A percentile compares a stretch with the other conserved stretches of the same genome.
phyloP scores from a whole-genome alignment of 352 stramenopile genomes.

The Phytophthora chlamydospora region DNA sequence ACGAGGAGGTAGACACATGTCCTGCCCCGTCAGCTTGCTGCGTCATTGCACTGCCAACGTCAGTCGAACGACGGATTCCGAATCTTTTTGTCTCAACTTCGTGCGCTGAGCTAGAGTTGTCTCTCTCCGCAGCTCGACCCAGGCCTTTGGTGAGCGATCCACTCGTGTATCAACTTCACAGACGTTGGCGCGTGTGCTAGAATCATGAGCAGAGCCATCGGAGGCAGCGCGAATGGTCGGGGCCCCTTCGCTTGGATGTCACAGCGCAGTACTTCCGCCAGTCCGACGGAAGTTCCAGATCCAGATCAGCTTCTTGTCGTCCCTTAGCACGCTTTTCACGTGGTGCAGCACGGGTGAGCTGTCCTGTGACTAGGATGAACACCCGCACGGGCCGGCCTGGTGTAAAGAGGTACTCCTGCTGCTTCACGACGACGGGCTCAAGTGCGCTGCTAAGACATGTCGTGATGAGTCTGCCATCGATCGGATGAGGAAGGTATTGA shows the following conservation, averaged over 20 bases:
- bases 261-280: slow-evolving; percentile 50
- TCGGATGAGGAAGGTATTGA: slow-evolving; percentile 54
- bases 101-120: slow-evolving; percentile 68
- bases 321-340: slow-evolving; percentile 17
- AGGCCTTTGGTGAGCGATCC: slow-evolving; percentile 45
- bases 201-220: slow-evolving; percentile 35
- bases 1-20: slow-evolving; percentile 53
- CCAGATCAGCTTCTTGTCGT: slow-evolving; percentile 44
- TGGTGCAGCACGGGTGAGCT: slow-evolving; percentile 43
- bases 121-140: slow-evolving; percentile 61
- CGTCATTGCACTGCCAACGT: slow-evolving; percentile 50
- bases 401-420: slow-evolving; percentile 65
- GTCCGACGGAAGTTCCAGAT: slow-evolving; percentile 56
- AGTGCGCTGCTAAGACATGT: slow-evolving; percentile 56
- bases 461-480: slow-evolving; percentile 40
- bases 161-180: slow-evolving; percentile 44
- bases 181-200: slow-evolving; percentile 44
- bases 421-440: slow-evolving; percentile 36
- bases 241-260: slow-evolving; percentile 31
- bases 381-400: slow-evolving; percentile 47
- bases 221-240: slow-evolving; percentile 43
- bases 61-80: slow-evolving; percentile 28
- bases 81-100: slow-evolving; percentile 34
- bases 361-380: slow-evolving; percentile 51
- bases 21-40: slow-evolving; percentile 53